These are phyloP conservation scores for Brachypodium distachyon DNA, from an alignment of 202 grass and related monocot genomes.

Conservation along the genomic window DNA sequence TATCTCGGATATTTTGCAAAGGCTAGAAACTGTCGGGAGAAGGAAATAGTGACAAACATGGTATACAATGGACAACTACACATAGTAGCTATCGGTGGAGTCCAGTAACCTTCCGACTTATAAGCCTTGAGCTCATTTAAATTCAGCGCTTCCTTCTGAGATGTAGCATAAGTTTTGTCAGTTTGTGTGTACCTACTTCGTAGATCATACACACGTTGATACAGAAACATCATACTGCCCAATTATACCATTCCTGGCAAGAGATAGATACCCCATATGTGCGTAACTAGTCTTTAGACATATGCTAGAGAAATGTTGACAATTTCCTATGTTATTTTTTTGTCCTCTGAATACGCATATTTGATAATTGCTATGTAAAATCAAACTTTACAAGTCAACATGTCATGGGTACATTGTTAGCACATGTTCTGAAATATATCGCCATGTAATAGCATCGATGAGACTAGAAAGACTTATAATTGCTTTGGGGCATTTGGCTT, in stretches of 20 bases:
- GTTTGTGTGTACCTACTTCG: background rate
- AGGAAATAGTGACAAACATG: background rate
- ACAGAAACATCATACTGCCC: background rate
- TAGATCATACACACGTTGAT: background rate
- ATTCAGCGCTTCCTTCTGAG: background rate
- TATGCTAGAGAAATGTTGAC: background rate
- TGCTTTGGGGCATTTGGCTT: constrained; percentile 24
- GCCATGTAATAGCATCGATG: background rate
- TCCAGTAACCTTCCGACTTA: background rate
- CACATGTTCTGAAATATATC: background rate
- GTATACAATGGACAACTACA: background rate
- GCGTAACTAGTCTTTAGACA: background rate
- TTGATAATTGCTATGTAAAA: background rate
- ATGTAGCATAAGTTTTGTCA: background rate
- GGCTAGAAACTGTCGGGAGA: background rate
- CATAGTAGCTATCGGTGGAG: background rate
- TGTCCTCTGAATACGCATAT: background rate
- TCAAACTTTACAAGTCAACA: background rate
- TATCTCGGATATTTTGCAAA: background rate
- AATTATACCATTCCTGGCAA: background rate
- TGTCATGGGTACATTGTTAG: background rate
- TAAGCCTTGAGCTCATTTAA: background rate
- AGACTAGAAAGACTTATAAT: background rate
- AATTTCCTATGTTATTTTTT: background rate
- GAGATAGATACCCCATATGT: background rate